phyloP scores from a whole-genome alignment of 345 rosid species.

The Sisymbrium irio region DNA sequence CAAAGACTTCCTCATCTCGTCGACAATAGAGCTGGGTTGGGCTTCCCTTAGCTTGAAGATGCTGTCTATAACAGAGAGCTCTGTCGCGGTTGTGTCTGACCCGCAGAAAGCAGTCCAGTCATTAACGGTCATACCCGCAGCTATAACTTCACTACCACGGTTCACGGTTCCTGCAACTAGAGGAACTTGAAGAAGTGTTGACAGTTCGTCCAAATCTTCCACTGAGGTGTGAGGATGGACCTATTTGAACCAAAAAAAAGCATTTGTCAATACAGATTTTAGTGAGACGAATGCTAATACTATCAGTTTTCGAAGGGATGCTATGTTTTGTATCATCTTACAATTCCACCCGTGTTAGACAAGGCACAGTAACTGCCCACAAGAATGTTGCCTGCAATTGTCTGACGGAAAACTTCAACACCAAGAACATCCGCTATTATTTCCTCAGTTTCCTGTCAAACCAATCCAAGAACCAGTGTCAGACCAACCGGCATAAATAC shows the following conservation, averaged over 20 bases:
- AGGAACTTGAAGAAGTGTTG: slow-evolving; percentile 82
- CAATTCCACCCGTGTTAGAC: slow-evolving; percentile 92
- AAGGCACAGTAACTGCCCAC: slow-evolving; percentile 89
- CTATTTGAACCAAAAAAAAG: slow-evolving; percentile 33
- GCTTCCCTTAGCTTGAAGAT: slow-evolving; percentile 94
- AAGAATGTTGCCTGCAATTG: slow-evolving; percentile 88
- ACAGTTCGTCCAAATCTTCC: slow-evolving; percentile 92
- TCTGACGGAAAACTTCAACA: slow-evolving; percentile 94
- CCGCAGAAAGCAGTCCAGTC: slow-evolving; percentile 94
- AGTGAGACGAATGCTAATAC: background rate
- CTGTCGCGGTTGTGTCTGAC: slow-evolving; percentile 90
- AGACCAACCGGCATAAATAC: background rate
- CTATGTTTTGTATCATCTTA: slow-evolving; percentile 39
- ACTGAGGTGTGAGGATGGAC: slow-evolving; percentile 93
- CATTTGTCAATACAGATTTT: background rate
- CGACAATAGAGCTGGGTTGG: slow-evolving; percentile 73
- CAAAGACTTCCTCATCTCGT: slow-evolving; percentile 89
- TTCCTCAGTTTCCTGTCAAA: slow-evolving; percentile 77
- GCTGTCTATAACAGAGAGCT: slow-evolving; percentile 81
- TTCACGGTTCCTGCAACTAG: slow-evolving; percentile 80
- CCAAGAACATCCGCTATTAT: slow-evolving; percentile 93
- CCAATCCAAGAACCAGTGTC: background rate
- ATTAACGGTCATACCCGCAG: slow-evolving; percentile 78
- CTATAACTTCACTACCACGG: slow-evolving; percentile 86
- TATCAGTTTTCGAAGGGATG: background rate